These are phyloP conservation scores for Talaromyces sp. DNA, from an alignment of 2,329 filamentous ascomycete species.

Conservation along the genomic window DNA sequence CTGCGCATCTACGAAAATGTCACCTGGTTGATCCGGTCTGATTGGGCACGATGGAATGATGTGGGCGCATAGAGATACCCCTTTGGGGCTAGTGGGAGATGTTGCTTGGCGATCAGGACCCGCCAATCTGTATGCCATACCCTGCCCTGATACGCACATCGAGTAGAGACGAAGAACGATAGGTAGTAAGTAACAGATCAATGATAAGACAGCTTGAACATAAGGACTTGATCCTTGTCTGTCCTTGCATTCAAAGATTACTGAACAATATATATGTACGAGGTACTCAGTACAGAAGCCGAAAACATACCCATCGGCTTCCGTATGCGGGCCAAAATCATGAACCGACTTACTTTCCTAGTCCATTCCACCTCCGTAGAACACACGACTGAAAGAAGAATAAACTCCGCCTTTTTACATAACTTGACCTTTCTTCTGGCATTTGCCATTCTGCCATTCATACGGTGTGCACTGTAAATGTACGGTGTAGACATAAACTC, in stretches of 20 bases:
- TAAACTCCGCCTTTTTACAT: not conserved
- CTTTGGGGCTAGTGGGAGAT: not conserved
- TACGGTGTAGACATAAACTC: not conserved
- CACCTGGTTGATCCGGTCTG: not conserved
- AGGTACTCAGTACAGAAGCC: not conserved
- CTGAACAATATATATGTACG: not conserved
- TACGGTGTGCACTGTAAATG: not conserved
- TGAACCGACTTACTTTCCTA: not conserved
- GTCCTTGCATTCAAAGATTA: not conserved
- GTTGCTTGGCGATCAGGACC: conserved; percentile 4
- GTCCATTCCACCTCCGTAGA: not conserved
- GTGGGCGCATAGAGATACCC: not conserved
- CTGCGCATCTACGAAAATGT: not conserved
- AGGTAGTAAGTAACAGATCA: too few relatives aligned
- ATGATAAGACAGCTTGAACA: not conserved
- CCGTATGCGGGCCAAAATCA: not conserved
- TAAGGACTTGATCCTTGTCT: not conserved
- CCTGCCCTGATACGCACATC: not conserved
- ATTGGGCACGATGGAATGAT: not conserved
- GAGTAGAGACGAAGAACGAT: not conserved
- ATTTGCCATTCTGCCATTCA: not conserved
- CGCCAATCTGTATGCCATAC: conserved; percentile 7
- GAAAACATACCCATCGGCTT: not conserved
- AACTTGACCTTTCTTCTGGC: not conserved
- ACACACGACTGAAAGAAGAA: not conserved